Evolutionary conservation across 305 asterid genomes (phyloP).

Genomic region (Rubia balearica): DNA sequence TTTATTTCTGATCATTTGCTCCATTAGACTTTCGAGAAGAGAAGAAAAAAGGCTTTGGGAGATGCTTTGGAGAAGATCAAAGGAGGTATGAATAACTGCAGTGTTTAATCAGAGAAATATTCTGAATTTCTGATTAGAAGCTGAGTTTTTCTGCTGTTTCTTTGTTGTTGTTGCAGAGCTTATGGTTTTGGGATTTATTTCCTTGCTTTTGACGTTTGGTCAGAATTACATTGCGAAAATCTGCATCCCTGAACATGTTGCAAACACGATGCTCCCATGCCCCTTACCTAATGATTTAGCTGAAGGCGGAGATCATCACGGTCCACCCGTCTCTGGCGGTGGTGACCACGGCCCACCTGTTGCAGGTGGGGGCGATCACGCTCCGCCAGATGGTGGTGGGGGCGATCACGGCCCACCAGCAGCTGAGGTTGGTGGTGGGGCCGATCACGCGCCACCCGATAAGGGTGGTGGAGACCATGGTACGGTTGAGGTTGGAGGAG

Average conservation of each 20-base stretch:
- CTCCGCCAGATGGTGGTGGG: not conserved
- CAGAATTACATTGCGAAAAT: conserved; percentile 49
- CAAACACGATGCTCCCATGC: conserved; percentile 65
- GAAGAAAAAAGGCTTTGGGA: conserved; percentile 53
- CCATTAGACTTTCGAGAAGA: conserved; percentile 57
- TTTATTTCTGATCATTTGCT: conserved; percentile 5
- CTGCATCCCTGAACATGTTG: conserved; percentile 44
- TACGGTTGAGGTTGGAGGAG: not conserved
- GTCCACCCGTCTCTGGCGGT: not conserved
- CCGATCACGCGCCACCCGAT: conserved; percentile 48
- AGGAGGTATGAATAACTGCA: conserved; percentile 40
- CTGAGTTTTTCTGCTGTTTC: not conserved
- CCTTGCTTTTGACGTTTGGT: conserved; percentile 50
- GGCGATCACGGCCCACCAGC: not conserved
- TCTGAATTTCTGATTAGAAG: not conserved
- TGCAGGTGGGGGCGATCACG: not conserved
- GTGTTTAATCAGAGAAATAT: not conserved
- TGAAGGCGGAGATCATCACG: not conserved
- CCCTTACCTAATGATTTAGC: not conserved
- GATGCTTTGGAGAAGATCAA: conserved; percentile 96
- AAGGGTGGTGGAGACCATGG: not conserved
- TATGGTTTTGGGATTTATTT: conserved; percentile 77
- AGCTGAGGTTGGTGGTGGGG: not conserved
- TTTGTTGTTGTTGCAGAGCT: conserved; percentile 44
- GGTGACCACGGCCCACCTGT: not conserved